Evolutionary conservation across 805 yeast species (phyloP), one percentile per base, ranked within the genome.

Genomic region (Starmerella vitae): DNA sequence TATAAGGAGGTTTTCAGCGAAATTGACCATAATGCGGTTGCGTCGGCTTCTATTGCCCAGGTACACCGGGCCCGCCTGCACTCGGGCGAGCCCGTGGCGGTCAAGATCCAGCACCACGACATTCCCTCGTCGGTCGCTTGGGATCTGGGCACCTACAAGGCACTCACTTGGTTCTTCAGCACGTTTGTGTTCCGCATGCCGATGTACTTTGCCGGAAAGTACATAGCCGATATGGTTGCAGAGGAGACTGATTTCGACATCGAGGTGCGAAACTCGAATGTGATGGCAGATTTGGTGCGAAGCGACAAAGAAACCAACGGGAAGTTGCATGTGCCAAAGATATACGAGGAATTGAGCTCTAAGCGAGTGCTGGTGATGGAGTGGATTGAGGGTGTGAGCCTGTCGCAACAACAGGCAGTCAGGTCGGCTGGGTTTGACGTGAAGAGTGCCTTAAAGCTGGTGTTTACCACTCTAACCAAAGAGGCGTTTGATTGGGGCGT

Each of bases 41-140:
- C 88, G 2, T 73, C 82, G 54, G 93, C 88, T 0, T 83, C 94
- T 0, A 65, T 88, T 48, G 97, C 97, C 0, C 98, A 88, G 55
- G 98, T 88, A 7, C 96, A 88, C 61, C 61, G 66, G 20, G 98
- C 88, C 0, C 67, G 58, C 2, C 54, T 85, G 39, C 68, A 63
- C 41, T 60, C 56, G 4, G 83, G 80, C 1, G 71, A 76, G 45
- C 71, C 66, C 50, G 96, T 88, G 5, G 97, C 97, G 1, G 91
- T 88, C 14, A 88, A 88, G 54, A 68, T 86, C 34, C 97, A 88
- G 57, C 96, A 85, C 57, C 64, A 68, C 22, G 72, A 76, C 38
- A 76, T 80, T 33, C 58, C 64, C 20, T 65, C 69, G 41, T 88
- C 80, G 54, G 64, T 77, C 27, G 54, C 57, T 30, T 70, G 74